Evolutionary conservation across 768 basidiomycete species (phyloP).

Genomic region (Xerocomellus chrysenteron): DNA sequence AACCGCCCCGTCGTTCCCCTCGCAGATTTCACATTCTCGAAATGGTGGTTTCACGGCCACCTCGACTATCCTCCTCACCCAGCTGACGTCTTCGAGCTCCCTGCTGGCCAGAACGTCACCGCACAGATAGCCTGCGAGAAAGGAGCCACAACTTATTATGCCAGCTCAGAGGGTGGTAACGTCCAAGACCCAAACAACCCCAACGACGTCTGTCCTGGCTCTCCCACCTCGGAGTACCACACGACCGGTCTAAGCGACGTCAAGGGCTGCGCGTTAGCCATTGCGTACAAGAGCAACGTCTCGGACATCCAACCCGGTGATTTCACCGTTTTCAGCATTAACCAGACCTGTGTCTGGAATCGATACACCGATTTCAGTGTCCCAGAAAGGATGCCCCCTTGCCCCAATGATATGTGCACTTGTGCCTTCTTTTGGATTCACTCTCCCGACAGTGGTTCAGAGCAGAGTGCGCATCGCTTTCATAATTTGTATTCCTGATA

Average conservation of each 20-base stretch:
- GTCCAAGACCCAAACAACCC: slow-evolving; percentile 47
- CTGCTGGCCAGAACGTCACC: slow-evolving; percentile 54
- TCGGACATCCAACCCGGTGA: slow-evolving; percentile 59
- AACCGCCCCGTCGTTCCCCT: slow-evolving; percentile 57
- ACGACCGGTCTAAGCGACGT: slow-evolving; percentile 54
- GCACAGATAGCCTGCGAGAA: slow-evolving; percentile 60
- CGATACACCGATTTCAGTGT: slow-evolving; percentile 70
- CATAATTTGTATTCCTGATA: background rate
- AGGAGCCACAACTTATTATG: slow-evolving; percentile 56
- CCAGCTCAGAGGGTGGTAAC: slow-evolving; percentile 52
- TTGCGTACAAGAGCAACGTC: slow-evolving; percentile 71
- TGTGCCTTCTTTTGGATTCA: slow-evolving; percentile 81
- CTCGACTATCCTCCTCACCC: slow-evolving; percentile 55
- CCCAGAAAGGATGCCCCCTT: slow-evolving; percentile 65
- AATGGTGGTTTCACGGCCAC: slow-evolving; percentile 66
- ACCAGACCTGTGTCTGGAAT: slow-evolving; percentile 73
- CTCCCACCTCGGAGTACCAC: slow-evolving; percentile 47
- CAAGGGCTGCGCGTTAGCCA: slow-evolving; percentile 66
- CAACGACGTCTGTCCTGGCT: slow-evolving; percentile 53
- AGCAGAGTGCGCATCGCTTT: slow-evolving; percentile 51
- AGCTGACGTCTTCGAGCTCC: slow-evolving; percentile 57
- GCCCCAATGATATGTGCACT: slow-evolving; percentile 59
- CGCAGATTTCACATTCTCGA: slow-evolving; percentile 36
- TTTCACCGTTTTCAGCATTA: slow-evolving; percentile 72
- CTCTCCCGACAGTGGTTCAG: slow-evolving; percentile 55